Evolutionary conservation across 2,329 filamentous ascomycete species (phyloP).

Genomic region (Talaromyces sp.): DNA sequence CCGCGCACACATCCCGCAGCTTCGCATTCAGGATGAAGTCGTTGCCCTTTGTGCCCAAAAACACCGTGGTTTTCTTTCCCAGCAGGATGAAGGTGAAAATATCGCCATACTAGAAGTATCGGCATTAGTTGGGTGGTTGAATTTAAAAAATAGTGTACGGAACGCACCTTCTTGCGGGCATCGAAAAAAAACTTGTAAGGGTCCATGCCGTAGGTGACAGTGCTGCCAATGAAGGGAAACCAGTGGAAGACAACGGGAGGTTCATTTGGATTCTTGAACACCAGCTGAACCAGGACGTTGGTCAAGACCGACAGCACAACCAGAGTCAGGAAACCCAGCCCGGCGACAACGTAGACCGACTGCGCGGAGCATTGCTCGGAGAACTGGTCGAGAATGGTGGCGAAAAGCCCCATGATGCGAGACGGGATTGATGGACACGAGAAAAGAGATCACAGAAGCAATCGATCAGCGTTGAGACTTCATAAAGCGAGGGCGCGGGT

Average conservation of each 20-base stretch:
- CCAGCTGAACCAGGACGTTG: conserved; percentile 74
- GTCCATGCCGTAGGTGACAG: conserved; percentile 90
- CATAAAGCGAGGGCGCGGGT: background rate
- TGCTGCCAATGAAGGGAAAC: conserved; percentile 75
- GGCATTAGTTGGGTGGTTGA: background rate
- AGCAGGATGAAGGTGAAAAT: conserved; percentile 87
- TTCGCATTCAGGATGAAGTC: conserved; percentile 93
- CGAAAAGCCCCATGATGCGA: conserved; percentile 48
- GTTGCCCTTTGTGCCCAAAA: conserved; percentile 74
- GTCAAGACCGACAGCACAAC: conserved; percentile 57
- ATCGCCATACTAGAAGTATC: conserved; percentile 63
- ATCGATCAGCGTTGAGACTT: background rate
- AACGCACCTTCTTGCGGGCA: conserved; percentile 65
- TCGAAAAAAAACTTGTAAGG: conserved; percentile 58
- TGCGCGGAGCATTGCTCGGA: conserved; percentile 43
- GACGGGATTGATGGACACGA: background rate
- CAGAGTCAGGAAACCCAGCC: conserved; percentile 42
- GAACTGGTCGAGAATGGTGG: conserved; percentile 40
- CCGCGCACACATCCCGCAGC: conserved; percentile 80
- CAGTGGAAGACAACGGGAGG: conserved; percentile 63
- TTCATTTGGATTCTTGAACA: conserved; percentile 77
- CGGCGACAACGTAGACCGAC: conserved; percentile 42
- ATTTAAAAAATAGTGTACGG: background rate
- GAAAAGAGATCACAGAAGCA: background rate
- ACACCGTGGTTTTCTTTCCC: conserved; percentile 83